phyloP scores from a whole-genome alignment of 768 basidiomycete species.

The Xerocomellus intermedius region DNA sequence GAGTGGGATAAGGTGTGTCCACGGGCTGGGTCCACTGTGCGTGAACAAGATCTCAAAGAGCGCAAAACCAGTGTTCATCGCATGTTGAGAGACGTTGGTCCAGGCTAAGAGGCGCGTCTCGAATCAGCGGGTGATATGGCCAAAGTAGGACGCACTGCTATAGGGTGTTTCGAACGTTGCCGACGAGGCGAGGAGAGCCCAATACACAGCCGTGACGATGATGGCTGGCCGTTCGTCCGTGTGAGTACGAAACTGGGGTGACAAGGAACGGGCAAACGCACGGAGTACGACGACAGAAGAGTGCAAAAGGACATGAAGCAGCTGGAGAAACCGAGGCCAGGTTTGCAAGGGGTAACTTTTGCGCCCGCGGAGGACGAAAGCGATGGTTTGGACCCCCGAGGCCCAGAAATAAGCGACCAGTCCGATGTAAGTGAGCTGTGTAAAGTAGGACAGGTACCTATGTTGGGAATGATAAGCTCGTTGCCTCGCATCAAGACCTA shows the following conservation, averaged over 20 bases:
- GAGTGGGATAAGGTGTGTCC: conserved; percentile 46
- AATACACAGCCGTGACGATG: conserved; percentile 62
- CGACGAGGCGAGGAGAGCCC: conserved; percentile 50
- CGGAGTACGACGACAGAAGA: conserved; percentile 55
- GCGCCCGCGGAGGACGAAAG: conserved; percentile 37
- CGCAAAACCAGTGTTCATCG: conserved; percentile 55
- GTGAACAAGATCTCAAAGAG: conserved; percentile 59
- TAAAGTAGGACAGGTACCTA: conserved; percentile 68
- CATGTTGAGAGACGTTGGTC: conserved; percentile 59
- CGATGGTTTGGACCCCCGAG: conserved; percentile 49
- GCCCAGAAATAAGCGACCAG: conserved; percentile 63
- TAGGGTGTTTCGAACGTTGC: conserved; percentile 41
- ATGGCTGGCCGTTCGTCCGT: conserved; percentile 42
- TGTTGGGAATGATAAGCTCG: not conserved
- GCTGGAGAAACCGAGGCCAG: conserved; percentile 57
- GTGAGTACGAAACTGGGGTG: not conserved
- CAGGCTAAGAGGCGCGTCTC: conserved; percentile 41
- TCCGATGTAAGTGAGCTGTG: conserved; percentile 60
- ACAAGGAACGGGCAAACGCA: conserved; percentile 34
- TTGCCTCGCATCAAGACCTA: conserved; percentile 14
- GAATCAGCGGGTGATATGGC: not conserved
- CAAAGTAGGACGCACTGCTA: conserved; percentile 33
- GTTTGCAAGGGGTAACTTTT: conserved; percentile 53
- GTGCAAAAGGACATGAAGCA: conserved; percentile 54
- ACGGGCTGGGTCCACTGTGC: conserved; percentile 50